Evolutionary conservation across 805 yeast genomes (phyloP), one percentile per base, ranked within the genome.

Genomic region (Kluyveromyces aestuarii): DNA sequence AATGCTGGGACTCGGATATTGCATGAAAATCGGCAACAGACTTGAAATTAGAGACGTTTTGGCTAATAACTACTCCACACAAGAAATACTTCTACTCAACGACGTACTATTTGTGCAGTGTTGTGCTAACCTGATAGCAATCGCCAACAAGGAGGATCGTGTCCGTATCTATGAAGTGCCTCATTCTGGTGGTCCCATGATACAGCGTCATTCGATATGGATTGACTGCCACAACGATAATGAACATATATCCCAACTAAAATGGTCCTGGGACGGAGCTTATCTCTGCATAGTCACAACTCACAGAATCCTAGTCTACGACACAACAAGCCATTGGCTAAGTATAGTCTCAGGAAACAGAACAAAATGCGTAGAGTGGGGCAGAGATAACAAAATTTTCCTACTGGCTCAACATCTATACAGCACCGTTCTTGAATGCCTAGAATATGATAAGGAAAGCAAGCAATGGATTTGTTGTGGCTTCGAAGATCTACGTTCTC

Each of bases 401-500:
- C 16, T 43, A 27, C 45, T 43, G 4, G 35, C 45, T 8, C 35
- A 37, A 19, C 45, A 43, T 18, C 36, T 43, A 8, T 43, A 43
- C 39, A 38, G 45, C 14, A 43, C 45, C 25, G 36, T 43, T 21
- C 45, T 43, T 8, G 36, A 43, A 38, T 37, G 27, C 27, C 18
- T 43, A 8, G 39, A 43, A 21, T 27, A 43, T 38, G 36, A 33
- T n/a, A 14, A 43, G 25, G 45, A 43, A 13, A 38, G 33, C 27
- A 37, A 43, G 27, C 45, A 43, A 21, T 43, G 45, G 45, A 43
- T 43, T 38, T 43, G 45, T 39, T 30, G 39, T 21, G 45, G 45
- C 21, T 43, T 43, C 39, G 45, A 43, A 21, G 45, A 43, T 21
- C 35, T 43, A 13, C 38, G 45, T 11, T 43, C 45, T 16, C 45